These are phyloP conservation scores for Austroboletus niveus DNA, from an alignment of 1,284 basidiomycete species.

Conservation along the genomic window DNA sequence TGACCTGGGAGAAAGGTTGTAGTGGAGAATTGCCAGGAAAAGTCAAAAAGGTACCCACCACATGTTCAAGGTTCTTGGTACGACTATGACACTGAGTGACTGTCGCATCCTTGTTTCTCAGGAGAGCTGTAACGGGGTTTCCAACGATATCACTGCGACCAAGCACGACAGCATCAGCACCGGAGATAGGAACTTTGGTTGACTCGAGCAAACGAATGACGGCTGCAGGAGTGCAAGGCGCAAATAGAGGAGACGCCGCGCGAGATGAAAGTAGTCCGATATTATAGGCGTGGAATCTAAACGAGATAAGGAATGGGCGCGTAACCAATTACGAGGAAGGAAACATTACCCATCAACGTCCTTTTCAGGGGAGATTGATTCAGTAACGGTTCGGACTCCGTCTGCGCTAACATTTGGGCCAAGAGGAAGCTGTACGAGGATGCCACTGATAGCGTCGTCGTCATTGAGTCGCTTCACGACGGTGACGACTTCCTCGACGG, in stretches of 20 bases:
- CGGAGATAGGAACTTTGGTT: conserved; percentile 73
- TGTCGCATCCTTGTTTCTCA: conserved; percentile 90
- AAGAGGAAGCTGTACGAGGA: conserved; percentile 97
- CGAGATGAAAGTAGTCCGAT: conserved; percentile 94
- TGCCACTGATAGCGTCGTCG: conserved; percentile 82
- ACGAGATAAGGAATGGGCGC: conserved; percentile 6
- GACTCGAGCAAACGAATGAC: conserved; percentile 89
- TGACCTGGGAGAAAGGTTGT: conserved; percentile 50
- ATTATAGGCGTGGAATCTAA: conserved; percentile 96
- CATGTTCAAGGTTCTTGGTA: conserved; percentile 77
- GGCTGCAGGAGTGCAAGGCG: conserved; percentile 95
- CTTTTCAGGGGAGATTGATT: conserved; percentile 92
- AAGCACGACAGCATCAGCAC: conserved; percentile 87
- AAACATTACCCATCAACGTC: conserved; percentile 88
- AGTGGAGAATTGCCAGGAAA: conserved; percentile 3
- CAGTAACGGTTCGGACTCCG: conserved; percentile 89
- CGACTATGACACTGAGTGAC: conserved; percentile 97
- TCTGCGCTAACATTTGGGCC: conserved; percentile 82
- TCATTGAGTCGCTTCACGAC: conserved; percentile 83
- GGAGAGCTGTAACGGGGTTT: conserved; percentile 89
- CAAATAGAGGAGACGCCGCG: conserved; percentile 87
- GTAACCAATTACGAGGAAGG: conserved; percentile 3
- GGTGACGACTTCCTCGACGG: conserved; percentile 76
- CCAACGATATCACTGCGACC: conserved; percentile 99
- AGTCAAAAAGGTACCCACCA: conserved; percentile 50